Evolutionary conservation across 768 basidiomycete species (phyloP).

Genomic region (Boletus rex-veris): DNA sequence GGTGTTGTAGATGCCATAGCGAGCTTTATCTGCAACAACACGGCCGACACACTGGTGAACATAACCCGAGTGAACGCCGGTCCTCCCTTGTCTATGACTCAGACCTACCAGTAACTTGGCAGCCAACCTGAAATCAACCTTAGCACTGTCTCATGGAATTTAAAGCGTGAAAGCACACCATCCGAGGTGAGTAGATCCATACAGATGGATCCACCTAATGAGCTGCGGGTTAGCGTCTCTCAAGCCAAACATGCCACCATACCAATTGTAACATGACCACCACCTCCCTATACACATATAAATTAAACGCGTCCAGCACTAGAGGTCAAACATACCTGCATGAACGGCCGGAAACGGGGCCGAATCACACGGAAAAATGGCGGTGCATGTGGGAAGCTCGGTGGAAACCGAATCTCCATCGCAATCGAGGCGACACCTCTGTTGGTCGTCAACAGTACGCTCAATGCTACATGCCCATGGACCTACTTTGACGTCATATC

Average conservation of each 20-base stretch:
- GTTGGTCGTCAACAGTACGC: neutral
- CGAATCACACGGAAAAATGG: conserved; percentile 76
- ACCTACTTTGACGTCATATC: conserved; percentile 52
- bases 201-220: conserved; percentile 64
- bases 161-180: conserved; percentile 27
- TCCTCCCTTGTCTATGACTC: neutral
- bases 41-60: conserved; percentile 34
- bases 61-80: neutral
- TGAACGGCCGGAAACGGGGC: conserved; percentile 69
- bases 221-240: neutral
- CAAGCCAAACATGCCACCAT: conserved; percentile 2
- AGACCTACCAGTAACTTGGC: conserved; percentile 55
- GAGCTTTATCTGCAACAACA: conserved; percentile 63
- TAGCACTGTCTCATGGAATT: neutral
- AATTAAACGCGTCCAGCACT: neutral
- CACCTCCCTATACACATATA: conserved; percentile 45
- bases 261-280: conserved; percentile 67
- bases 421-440: conserved; percentile 63
- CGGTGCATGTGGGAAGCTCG: conserved; percentile 62
- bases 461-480: neutral
- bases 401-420: conserved; percentile 70
- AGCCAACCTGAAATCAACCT: conserved; percentile 41
- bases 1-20: conserved; percentile 69
- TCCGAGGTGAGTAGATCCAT: conserved; percentile 69
- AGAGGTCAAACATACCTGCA: conserved; percentile 31